Percentiles rank a stretch among this genome's conserved stretches.
These are phyloP conservation scores for Crucihimalaya himalaica DNA, from an alignment of 345 rosid genomes.

Conservation along the genomic window DNA sequence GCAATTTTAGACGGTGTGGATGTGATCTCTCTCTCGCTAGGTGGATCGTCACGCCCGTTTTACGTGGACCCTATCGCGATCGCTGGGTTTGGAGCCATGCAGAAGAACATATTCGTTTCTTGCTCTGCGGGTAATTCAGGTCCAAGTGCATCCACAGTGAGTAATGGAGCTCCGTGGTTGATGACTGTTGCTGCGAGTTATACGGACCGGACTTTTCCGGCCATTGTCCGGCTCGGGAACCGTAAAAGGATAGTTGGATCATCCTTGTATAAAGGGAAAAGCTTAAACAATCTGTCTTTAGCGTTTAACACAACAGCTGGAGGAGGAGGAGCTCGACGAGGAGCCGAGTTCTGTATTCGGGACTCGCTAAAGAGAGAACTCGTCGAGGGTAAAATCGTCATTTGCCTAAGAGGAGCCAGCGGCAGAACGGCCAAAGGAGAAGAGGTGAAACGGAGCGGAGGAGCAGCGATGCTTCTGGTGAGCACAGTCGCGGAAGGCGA, in stretches of 20 bases:
- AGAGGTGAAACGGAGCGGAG: constrained; percentile 59
- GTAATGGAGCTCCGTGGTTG: constrained; percentile 80
- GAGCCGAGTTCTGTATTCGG: constrained; percentile 47
- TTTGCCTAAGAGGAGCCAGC: constrained; percentile 54
- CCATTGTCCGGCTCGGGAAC: constrained; percentile 53
- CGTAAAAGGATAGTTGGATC: constrained; percentile 52
- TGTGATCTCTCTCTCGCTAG: constrained; percentile 72
- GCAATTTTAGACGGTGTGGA: constrained; percentile 79
- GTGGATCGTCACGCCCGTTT: constrained; percentile 58
- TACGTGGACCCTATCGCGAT: constrained; percentile 56
- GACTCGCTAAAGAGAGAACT: constrained; percentile 40
- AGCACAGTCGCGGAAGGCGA: constrained; percentile 56
- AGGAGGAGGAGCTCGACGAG: too few relatives aligned
- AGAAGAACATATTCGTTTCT: constrained; percentile 66
- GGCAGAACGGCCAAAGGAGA: constrained; percentile 58
- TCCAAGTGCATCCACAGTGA: constrained; percentile 50
- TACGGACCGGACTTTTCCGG: constrained; percentile 65
- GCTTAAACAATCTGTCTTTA: constrained; percentile 46
- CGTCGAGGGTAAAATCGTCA: constrained; percentile 57
- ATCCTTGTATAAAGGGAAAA: constrained; percentile 50
- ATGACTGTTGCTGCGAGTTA: constrained; percentile 89
- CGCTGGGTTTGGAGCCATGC: constrained; percentile 60
- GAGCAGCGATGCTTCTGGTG: constrained; percentile 68
- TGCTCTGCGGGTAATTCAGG: constrained; percentile 87
- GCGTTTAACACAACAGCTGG: constrained; percentile 64